Percentiles rank a stretch among this genome's conserved stretches.
Evolutionary conservation across 768 basidiomycete genomes (phyloP).

Genomic region (Astraeus odoratus): DNA sequence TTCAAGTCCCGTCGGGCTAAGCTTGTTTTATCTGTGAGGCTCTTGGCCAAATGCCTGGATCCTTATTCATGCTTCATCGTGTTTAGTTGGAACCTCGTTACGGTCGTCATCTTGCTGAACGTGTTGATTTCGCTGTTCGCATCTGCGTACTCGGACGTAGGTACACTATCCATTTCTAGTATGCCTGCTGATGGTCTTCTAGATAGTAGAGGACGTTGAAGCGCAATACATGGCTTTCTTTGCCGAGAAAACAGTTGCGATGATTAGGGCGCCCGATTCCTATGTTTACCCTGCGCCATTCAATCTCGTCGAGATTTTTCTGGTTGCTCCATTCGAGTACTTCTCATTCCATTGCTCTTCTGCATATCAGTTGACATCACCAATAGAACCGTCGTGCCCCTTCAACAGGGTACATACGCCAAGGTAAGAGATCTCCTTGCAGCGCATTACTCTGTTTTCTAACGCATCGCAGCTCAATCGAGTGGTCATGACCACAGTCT

Average conservation of each 20-base stretch:
- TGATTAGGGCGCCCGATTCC: constrained; percentile 84
- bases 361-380: neutral
- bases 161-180: constrained; percentile 14
- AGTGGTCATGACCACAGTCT: constrained; percentile 68
- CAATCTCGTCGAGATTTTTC: constrained; percentile 75
- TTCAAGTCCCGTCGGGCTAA: constrained; percentile 48
- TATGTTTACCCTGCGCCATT: constrained; percentile 85
- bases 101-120: constrained; percentile 82
- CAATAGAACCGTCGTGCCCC: constrained; percentile 32
- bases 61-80: constrained; percentile 2
- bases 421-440: constrained; percentile 31
- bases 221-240: constrained; percentile 90
- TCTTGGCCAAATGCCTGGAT: neutral
- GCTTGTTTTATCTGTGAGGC: constrained; percentile 73
- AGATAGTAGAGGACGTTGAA: constrained; percentile 80
- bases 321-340: constrained; percentile 84
- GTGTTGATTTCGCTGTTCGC: constrained; percentile 94
- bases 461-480: constrained; percentile 55
- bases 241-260: constrained; percentile 75
- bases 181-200: neutral
- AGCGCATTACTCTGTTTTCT: neutral
- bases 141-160: constrained; percentile 83
- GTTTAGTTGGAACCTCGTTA: constrained; percentile 72
- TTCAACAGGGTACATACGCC: constrained; percentile 52
- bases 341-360: constrained; percentile 20